phyloP scores from a whole-genome alignment of 371 early-diverging fungal genomes.

The Blakeslea trispora region DNA sequence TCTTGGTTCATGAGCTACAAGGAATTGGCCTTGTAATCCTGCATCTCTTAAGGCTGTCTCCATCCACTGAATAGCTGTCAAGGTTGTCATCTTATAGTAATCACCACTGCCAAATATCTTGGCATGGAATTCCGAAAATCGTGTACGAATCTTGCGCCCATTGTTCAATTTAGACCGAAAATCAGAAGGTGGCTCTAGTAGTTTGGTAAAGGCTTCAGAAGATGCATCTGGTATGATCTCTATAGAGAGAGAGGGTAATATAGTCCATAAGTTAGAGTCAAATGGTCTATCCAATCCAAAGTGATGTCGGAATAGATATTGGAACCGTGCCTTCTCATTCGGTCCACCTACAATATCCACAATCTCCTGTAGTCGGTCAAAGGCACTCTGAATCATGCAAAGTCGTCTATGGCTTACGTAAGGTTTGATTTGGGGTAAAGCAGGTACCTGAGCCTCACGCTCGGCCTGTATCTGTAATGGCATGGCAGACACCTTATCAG shows the following conservation, averaged over 20 bases:
- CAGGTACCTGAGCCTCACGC: constrained; percentile 41
- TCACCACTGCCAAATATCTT: constrained; percentile 63
- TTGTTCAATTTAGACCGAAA: constrained; percentile 34
- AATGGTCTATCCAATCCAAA: constrained; percentile 12
- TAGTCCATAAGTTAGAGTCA: constrained; percentile 36
- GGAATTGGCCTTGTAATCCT: constrained; percentile 44
- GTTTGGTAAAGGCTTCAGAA: constrained; percentile 42
- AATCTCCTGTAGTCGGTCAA: constrained; percentile 47
- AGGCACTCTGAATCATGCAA: constrained; percentile 50
- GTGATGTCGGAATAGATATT: constrained; percentile 39
- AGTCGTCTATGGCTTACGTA: constrained; percentile 41
- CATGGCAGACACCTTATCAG: constrained; percentile 43
- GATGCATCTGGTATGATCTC: constrained; percentile 43
- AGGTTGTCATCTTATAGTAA: constrained; percentile 50
- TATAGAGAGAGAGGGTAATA: constrained; percentile 29
- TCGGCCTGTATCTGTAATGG: constrained; percentile 53
- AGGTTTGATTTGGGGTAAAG: constrained; percentile 39
- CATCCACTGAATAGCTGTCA: constrained; percentile 63
- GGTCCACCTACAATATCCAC: constrained; percentile 54
- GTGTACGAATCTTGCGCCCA: constrained; percentile 46
- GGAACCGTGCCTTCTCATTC: constrained; percentile 43
- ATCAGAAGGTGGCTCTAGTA: constrained; percentile 33
- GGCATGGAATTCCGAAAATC: constrained; percentile 53
- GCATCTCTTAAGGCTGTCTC: constrained; percentile 52
- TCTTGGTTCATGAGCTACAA: constrained; percentile 58